Evolutionary conservation across 495 filamentous ascomycete species (phyloP).

Genomic region (Podospora australis): DNA sequence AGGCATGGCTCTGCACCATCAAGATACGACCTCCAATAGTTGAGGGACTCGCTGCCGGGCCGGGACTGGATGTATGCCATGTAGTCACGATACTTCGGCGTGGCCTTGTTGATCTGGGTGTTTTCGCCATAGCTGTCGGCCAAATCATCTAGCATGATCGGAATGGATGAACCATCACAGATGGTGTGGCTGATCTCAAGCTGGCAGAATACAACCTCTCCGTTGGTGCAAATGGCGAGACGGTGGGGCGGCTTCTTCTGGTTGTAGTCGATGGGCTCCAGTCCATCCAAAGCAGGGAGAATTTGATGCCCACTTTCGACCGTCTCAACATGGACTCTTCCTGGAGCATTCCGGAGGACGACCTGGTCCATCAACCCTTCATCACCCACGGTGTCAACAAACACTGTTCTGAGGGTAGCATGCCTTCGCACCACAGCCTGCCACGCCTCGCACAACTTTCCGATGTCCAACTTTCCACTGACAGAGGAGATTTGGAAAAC

Average conservation of each 20-base stretch:
- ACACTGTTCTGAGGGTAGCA: constrained; percentile 28
- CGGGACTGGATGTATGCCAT: constrained; percentile 32
- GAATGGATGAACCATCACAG: constrained; percentile 17
- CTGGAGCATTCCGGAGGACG: constrained; percentile 18
- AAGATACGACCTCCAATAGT: constrained; percentile 22
- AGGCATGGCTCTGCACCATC: constrained; percentile 22
- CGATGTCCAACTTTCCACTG: background rate
- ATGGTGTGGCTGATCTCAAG: constrained; percentile 45
- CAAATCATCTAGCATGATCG: constrained; percentile 13
- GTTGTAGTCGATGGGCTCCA: constrained; percentile 8
- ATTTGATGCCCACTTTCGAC: background rate
- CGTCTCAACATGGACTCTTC: constrained; percentile 34
- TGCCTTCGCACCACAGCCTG: constrained; percentile 25
- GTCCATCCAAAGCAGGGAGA: background rate
- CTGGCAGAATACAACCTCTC: constrained; percentile 32
- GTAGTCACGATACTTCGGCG: constrained; percentile 15
- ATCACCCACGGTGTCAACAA: constrained; percentile 29
- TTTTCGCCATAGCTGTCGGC: constrained; percentile 2
- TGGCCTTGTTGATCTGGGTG: background rate
- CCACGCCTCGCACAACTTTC: constrained; percentile 14
- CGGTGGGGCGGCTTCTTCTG: constrained; percentile 37
- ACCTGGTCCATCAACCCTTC: constrained; percentile 21
- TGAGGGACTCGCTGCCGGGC: constrained; percentile 41
- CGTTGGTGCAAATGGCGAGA: constrained; percentile 27
- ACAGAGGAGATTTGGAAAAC: constrained; percentile 41